Evolutionary conservation across 2,329 filamentous ascomycete species (phyloP).

Genomic region (Teratosphaeriaceae sp.): DNA sequence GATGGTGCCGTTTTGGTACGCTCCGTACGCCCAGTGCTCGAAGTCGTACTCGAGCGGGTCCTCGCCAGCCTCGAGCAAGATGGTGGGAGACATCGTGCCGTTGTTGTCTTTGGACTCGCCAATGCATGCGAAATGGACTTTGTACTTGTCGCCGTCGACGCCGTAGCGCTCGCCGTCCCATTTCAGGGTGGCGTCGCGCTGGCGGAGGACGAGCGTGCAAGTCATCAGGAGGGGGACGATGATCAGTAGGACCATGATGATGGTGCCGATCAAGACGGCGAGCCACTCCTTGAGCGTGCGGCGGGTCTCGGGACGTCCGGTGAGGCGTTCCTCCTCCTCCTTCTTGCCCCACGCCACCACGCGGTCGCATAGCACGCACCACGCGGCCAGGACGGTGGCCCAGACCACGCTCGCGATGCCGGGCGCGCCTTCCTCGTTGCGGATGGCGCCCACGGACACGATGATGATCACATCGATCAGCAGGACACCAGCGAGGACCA

Average conservation of each 20-base stretch:
- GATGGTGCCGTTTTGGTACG: constrained; percentile 74
- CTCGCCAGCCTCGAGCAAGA: constrained; percentile 81
- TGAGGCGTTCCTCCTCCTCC: constrained; percentile 88
- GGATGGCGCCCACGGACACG: constrained; percentile 63
- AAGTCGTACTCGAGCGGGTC: constrained; percentile 71
- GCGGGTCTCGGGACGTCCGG: constrained; percentile 78
- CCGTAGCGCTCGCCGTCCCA: constrained; percentile 69
- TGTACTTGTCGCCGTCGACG: constrained; percentile 79
- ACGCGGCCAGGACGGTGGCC: constrained; percentile 72
- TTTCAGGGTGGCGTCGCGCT: constrained; percentile 67
- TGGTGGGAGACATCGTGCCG: constrained; percentile 61
- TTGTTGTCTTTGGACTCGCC: constrained; percentile 56
- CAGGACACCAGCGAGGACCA: constrained; percentile 60
- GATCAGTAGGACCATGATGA: constrained; percentile 63
- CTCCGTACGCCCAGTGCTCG: constrained; percentile 70
- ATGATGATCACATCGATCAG: constrained; percentile 74
- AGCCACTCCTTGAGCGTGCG: constrained; percentile 79
- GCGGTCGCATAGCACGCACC: constrained; percentile 71
- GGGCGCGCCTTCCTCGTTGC: constrained; percentile 83
- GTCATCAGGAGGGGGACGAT: constrained; percentile 68
- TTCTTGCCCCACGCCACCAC: constrained; percentile 86
- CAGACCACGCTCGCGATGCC: constrained; percentile 81
- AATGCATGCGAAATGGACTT: constrained; percentile 76
- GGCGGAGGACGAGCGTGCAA: constrained; percentile 69
- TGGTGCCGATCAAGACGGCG: constrained; percentile 67